Evolutionary conservation across 345 rosid species (phyloP), one percentile per base, ranked within the genome.

Genomic region (Hypericum perforatum): DNA sequence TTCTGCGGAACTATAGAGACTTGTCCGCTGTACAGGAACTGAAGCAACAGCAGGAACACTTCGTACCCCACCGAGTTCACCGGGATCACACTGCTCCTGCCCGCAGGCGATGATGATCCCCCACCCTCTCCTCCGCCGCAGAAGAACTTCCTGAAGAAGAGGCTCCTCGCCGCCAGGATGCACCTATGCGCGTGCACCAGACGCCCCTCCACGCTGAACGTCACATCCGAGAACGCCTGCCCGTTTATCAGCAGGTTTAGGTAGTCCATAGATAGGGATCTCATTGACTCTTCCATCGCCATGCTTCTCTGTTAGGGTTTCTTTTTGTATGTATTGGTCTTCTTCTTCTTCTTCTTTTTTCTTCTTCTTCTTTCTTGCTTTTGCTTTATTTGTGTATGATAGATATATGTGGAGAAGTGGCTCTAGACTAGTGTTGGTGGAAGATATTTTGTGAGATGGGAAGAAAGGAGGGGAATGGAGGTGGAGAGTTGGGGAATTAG

Each of bases 41-140:
- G 99, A 49, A 94, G 77, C 57, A 94, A 67, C 64, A 94, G 14
- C 71, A 89, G 66, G 72, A 94, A 94, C 62, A 89, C 99, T 70
- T 94, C 99, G 64, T 94, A 94, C 6, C 99, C 99, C 12, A 89
- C 95, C 7, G 97, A 84, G 84, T 82, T 89, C 70, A 94, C 95
- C 0, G 95, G 95, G 53, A 94, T 94, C 37, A 86, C 87, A 54
- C 80, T 69, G 47, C 15, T 63, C 37, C 52, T 74, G 70, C 61
- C 32, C 16, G 66, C 61, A 4, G 70, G 52, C 6, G 74, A 45
- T 5, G 67, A 58, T 2, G 55, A 22, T 22, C 60, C 37, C 51
- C 57, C n/a, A n/a, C n/a, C 50, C 41, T 59, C 50, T 60, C 51
- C 56, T 70, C 42, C 0, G 75, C 91, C 97, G 51, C 94, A 85